A percentile compares a stretch with the other conserved stretches of the same genome.
These are phyloP conservation scores for Sequoiadendron giganteum DNA, from an alignment of 75 land plant species.

Conservation along the genomic window DNA sequence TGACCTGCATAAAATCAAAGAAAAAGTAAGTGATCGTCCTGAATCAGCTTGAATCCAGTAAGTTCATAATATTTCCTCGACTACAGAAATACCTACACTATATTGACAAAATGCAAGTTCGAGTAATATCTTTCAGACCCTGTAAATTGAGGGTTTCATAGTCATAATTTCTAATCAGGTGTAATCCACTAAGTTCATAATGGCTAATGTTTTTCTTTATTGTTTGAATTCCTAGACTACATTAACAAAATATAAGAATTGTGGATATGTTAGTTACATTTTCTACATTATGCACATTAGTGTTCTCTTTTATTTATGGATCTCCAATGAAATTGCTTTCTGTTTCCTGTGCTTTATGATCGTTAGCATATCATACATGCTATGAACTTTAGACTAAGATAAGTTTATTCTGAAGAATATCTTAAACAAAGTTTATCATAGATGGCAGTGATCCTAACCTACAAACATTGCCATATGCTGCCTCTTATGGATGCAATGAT, in stretches of 20 bases:
- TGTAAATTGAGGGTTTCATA: background rate
- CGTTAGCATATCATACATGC: background rate
- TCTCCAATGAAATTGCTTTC: background rate
- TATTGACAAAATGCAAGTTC: background rate
- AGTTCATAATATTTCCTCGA: background rate
- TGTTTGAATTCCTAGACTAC: background rate
- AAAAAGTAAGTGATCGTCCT: background rate
- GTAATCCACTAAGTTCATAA: background rate
- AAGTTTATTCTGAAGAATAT: background rate
- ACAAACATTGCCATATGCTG: background rate
- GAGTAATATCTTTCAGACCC: background rate
- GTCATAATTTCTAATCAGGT: background rate
- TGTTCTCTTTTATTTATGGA: background rate
- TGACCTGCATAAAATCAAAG: slow-evolving; percentile 47
- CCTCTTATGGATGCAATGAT: background rate
- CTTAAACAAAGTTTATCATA: background rate
- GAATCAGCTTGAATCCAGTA: background rate
- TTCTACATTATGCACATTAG: background rate
- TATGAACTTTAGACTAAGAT: background rate
- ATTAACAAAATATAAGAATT: background rate
- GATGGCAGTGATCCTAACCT: background rate
- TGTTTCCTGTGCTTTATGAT: background rate
- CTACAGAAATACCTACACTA: background rate
- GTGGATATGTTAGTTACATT: background rate
- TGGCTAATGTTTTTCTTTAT: background rate